Percentiles rank a stretch among this genome's conserved stretches.
Evolutionary conservation across 2,329 filamentous ascomycete species (phyloP).

Genomic region (Talaromyces sp.): DNA sequence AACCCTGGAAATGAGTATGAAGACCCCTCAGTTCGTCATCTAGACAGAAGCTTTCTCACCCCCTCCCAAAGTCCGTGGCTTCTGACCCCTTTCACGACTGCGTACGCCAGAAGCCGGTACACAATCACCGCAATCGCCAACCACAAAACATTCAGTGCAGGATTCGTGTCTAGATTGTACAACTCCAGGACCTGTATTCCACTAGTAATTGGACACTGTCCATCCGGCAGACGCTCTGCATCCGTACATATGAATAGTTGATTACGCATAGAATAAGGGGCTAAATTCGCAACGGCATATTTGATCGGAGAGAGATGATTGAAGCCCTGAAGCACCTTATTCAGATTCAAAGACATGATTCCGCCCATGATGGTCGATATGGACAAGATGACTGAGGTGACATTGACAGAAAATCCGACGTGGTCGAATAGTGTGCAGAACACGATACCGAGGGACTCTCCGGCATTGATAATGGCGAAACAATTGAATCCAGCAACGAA

Average conservation of each 20-base stretch:
- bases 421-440: conserved; percentile 74
- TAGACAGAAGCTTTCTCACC: neutral
- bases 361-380: conserved; percentile 69
- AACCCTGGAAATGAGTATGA: neutral
- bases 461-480: conserved; percentile 70
- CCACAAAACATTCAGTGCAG: conserved; percentile 58
- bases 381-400: conserved; percentile 66
- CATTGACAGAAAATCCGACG: conserved; percentile 71
- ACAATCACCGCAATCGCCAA: conserved; percentile 61
- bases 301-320: conserved; percentile 71
- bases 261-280: conserved; percentile 59
- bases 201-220: conserved; percentile 61
- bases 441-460: conserved; percentile 72
- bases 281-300: conserved; percentile 64
- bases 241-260: conserved; percentile 63
- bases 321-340: conserved; percentile 60
- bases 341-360: conserved; percentile 67
- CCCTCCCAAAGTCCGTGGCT: conserved; percentile 21
- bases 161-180: conserved; percentile 63
- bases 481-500: conserved; percentile 65
- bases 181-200: conserved; percentile 65
- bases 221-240: conserved; percentile 56
- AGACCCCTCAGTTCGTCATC: neutral
- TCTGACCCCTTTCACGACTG: conserved; percentile 30
- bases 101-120: conserved; percentile 57